Conservation (phyloP, 148 eudicot genomes). For the Vaccinium vitisidaea region DNA sequence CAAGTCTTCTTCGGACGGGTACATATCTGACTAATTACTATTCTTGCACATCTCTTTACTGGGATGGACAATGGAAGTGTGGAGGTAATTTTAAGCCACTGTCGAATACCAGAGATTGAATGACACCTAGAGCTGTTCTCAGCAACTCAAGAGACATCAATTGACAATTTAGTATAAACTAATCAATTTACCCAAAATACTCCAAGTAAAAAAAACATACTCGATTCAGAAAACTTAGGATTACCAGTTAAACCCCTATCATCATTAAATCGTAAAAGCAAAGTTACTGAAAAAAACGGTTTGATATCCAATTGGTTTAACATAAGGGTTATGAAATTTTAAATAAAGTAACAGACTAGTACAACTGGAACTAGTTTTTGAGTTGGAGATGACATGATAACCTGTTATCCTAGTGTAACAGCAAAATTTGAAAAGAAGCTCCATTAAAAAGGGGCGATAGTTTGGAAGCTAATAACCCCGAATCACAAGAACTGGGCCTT, state of each 20-base stretch:
- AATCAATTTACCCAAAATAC: not conserved
- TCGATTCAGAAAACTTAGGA: not conserved
- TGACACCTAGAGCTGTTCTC: not conserved
- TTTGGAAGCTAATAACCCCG: not conserved
- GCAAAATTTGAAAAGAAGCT: not conserved
- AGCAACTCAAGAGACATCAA: not conserved
- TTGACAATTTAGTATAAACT: not conserved
- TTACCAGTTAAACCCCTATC: not conserved
- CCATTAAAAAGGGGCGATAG: not conserved
- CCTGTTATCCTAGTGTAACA: not conserved
- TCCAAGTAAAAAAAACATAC: not conserved
- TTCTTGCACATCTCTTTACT: not conserved
- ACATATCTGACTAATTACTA: not conserved
- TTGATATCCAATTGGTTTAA: not conserved
- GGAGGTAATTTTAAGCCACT: not conserved
- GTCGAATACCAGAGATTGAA: not conserved
- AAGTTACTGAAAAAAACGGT: not conserved
- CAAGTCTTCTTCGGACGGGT: not conserved
- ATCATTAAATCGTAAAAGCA: not conserved
- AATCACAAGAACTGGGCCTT: not conserved
- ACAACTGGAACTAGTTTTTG: not conserved
- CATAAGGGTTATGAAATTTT: not conserved
- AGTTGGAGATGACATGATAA: not conserved
- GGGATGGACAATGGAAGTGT: not conserved
- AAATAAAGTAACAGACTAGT: not conserved